phyloP scores from a whole-genome alignment of 176 grass and related monocot species.

The Triticum timopheevii region DNA sequence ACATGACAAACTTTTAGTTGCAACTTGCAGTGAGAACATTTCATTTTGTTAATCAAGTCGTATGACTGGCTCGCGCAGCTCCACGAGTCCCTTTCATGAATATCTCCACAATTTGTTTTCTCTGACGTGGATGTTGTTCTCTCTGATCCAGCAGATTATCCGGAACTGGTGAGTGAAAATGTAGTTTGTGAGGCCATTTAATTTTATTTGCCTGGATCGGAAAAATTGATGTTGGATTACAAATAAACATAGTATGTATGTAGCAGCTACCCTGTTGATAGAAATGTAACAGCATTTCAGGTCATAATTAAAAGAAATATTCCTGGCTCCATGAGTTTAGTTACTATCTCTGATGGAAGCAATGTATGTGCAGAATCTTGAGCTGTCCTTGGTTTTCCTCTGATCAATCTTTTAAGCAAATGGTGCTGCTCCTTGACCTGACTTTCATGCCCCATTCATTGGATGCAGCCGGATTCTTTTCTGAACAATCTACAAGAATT shows the following conservation, averaged over 20 bases:
- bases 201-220: background rate
- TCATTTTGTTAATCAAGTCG: conserved; percentile 26
- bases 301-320: background rate
- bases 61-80: conserved; percentile 29
- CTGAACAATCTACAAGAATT: conserved; percentile 16
- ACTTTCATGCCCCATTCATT: conserved; percentile 30
- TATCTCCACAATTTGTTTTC: conserved; percentile 31
- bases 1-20: conserved; percentile 30
- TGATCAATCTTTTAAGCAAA: conserved; percentile 4
- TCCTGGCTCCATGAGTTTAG: background rate
- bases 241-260: background rate
- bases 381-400: conserved; percentile 1
- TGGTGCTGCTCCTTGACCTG: background rate
- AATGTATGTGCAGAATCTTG: conserved; percentile 14
- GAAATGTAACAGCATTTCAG: background rate
- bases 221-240: background rate
- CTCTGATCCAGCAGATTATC: background rate
- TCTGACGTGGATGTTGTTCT: conserved; percentile 13
- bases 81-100: conserved; percentile 38
- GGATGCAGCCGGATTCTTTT: conserved; percentile 12
- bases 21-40: conserved; percentile 41
- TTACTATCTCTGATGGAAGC: conserved; percentile 33
- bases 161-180: conserved; percentile 4
- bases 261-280: background rate
- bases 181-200: background rate